Conservation (phyloP, 441 rosid species). For the Raphanus hybrid region DNA sequence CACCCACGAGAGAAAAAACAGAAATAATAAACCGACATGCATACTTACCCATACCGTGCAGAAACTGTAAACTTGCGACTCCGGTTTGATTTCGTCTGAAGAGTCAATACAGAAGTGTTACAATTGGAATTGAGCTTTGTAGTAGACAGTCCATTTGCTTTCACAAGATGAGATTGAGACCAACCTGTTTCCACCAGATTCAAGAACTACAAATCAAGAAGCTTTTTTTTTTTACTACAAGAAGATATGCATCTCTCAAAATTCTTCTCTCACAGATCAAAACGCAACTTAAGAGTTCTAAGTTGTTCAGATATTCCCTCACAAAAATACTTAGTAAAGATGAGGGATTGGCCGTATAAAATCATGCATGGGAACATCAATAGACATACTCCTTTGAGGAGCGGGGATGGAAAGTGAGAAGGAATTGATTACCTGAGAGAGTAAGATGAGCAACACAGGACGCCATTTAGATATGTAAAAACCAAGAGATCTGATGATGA, state of each 20-base stretch:
- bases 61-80: constrained; percentile 50
- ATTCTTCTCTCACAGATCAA: not conserved
- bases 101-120: constrained; percentile 43
- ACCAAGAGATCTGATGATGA: too few relatives aligned
- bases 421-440: too few relatives aligned
- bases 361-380: not conserved
- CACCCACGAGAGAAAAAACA: not conserved
- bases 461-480: too few relatives aligned
- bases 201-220: constrained; percentile 7
- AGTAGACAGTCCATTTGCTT: constrained; percentile 45
- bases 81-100: constrained; percentile 49
- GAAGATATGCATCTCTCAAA: not conserved
- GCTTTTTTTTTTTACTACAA: not conserved
- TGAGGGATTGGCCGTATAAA: not conserved
- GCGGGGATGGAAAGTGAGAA: too few relatives aligned
- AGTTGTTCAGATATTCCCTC: constrained; percentile 3
- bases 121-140: constrained; percentile 40
- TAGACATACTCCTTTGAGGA: not conserved
- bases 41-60: constrained; percentile 62
- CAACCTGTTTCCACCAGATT: constrained; percentile 46
- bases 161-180: constrained; percentile 49
- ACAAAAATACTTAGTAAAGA: not conserved
- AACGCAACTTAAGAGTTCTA: not conserved
- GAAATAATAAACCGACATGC: not conserved
- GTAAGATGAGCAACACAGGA: too few relatives aligned